Percentiles rank a stretch among this genome's conserved stretches.
These are phyloP conservation scores for Intubia oerlemansii DNA, from an alignment of 2,329 filamentous ascomycete genomes.

Conservation along the genomic window DNA sequence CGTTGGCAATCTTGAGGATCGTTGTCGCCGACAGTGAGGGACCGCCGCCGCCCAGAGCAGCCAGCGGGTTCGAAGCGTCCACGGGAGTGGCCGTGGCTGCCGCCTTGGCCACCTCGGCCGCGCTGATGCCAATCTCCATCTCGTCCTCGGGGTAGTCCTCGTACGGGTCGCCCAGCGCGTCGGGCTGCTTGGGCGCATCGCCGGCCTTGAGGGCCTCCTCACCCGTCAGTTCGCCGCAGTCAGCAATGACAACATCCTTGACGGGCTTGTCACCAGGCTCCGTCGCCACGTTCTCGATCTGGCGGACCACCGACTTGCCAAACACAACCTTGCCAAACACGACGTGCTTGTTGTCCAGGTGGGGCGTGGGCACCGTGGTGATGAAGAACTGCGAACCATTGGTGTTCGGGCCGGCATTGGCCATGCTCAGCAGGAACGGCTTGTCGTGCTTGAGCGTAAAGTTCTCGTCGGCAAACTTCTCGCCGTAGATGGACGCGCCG, in stretches of 20 bases:
- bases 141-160: conserved; percentile 93
- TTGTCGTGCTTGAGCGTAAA: conserved; percentile 81
- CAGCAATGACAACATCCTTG: conserved; percentile 49
- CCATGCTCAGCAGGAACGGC: conserved; percentile 91
- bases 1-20: conserved; percentile 57
- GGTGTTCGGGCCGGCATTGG: conserved; percentile 83
- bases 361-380: conserved; percentile 84
- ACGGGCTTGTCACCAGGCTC: conserved; percentile 56
- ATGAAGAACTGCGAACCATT: conserved; percentile 98
- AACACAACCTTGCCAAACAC: conserved; percentile 89
- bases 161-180: conserved; percentile 72
- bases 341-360: conserved; percentile 85
- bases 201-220: conserved; percentile 40
- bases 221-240: conserved; percentile 71
- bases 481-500: conserved; percentile 91
- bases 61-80: conserved; percentile 3
- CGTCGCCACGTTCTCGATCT: conserved; percentile 69
- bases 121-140: conserved; percentile 17
- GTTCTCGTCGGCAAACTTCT: conserved; percentile 94
- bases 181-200: conserved; percentile 42
- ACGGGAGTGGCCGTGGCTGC: not conserved
- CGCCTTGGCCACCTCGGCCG: conserved; percentile 32
- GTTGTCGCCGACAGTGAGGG: conserved; percentile 39
- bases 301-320: conserved; percentile 76
- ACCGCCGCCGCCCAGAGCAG: conserved; percentile 2